Evolutionary conservation across 441 rosid genomes (phyloP).

Genomic region (Populus hybrid): DNA sequence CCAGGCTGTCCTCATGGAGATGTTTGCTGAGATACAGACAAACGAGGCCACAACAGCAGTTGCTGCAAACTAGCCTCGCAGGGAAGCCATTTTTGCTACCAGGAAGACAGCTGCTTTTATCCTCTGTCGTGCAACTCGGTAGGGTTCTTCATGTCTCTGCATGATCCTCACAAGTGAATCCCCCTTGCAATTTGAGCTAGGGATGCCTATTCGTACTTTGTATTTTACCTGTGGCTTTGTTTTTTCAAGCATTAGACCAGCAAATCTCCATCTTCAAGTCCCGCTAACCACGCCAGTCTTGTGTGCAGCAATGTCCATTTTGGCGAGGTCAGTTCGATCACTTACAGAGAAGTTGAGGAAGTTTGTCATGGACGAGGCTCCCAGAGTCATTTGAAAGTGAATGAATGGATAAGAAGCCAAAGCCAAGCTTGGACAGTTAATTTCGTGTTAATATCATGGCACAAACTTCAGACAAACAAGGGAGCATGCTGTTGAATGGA

Average conservation of each 20-base stretch:
- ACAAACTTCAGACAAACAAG: background rate
- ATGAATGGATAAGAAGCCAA: background rate
- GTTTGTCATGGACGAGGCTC: too few relatives aligned
- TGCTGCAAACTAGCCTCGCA: conserved; percentile 22
- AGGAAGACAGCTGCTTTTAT: conserved; percentile 12
- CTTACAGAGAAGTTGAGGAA: background rate
- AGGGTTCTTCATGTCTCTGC: conserved; percentile 34
- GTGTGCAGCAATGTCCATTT: conserved; percentile 14
- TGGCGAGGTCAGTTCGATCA: background rate
- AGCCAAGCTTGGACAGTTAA: background rate
- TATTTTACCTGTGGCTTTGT: conserved; percentile 28
- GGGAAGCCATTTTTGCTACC: conserved; percentile 38
- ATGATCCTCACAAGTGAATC: conserved; percentile 35
- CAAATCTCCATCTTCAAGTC: conserved; percentile 13
- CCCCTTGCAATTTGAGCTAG: conserved; percentile 30
- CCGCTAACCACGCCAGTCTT: conserved; percentile 22
- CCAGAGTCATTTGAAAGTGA: background rate
- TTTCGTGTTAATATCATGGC: background rate
- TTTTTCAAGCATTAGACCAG: conserved; percentile 27
- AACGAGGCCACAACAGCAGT: conserved; percentile 7
- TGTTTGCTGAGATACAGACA: conserved; percentile 37
- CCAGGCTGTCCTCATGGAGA: conserved; percentile 23
- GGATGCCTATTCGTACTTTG: conserved; percentile 19
- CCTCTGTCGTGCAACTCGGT: conserved; percentile 35
- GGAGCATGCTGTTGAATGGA: background rate